phyloP scores from a whole-genome alignment of 2,329 filamentous ascomycete species.

The Ilyonectria destructans region DNA sequence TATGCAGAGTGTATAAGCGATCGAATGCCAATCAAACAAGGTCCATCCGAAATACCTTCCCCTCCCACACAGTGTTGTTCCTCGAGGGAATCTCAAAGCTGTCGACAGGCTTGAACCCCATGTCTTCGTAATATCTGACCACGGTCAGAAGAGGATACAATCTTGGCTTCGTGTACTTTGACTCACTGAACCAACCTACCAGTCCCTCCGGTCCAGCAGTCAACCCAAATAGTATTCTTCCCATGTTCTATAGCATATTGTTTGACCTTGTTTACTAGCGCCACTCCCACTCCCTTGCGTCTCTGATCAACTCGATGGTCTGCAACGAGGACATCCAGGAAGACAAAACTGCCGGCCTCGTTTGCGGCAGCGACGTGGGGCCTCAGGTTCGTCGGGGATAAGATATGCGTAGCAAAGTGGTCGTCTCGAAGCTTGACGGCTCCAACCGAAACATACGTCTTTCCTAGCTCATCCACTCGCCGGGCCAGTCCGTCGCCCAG shows the following conservation, averaged over 20 bases:
- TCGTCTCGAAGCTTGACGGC: constrained; percentile 33
- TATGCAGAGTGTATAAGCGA: constrained; percentile 17
- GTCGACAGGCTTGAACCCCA: constrained; percentile 36
- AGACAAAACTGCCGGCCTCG: constrained; percentile 36
- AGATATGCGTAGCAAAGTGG: constrained; percentile 34
- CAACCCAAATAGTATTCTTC: constrained; percentile 45
- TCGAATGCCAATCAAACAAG: constrained; percentile 19
- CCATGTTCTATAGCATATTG: constrained; percentile 36
- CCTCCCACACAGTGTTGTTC: constrained; percentile 30
- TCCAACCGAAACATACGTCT: constrained; percentile 33
- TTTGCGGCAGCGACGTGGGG: constrained; percentile 30
- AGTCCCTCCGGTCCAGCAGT: constrained; percentile 49
- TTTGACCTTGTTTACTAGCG: constrained; percentile 38
- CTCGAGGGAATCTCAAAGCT: constrained; percentile 26
- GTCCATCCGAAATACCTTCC: constrained; percentile 40
- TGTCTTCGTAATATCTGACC: constrained; percentile 41
- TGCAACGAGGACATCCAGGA: constrained; percentile 36
- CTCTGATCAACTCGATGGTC: constrained; percentile 32
- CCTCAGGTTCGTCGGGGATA: constrained; percentile 30
- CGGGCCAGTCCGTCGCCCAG: constrained; percentile 31
- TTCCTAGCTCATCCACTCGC: constrained; percentile 38
- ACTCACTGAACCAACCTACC: constrained; percentile 43
- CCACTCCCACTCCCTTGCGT: constrained; percentile 36
- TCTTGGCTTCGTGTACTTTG: background rate
- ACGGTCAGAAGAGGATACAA: constrained; percentile 27